phyloP scores from a whole-genome alignment of 2,329 filamentous ascomycete genomes.

The Talaromyces marneffei region DNA sequence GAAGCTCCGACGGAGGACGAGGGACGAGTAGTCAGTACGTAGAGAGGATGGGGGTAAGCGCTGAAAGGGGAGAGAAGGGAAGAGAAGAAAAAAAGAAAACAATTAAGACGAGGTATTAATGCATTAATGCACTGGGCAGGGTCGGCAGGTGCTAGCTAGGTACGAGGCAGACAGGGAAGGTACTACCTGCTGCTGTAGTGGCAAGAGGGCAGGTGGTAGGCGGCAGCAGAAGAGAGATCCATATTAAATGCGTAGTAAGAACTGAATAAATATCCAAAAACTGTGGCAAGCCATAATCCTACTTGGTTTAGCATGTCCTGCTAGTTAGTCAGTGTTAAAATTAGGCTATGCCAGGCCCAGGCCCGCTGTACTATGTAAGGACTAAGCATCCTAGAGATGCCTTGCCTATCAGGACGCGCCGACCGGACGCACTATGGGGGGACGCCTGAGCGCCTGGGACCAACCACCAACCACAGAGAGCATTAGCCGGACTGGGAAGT shows the following conservation, averaged over 20 bases:
- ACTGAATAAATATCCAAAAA: not conserved
- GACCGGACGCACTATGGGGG: not conserved
- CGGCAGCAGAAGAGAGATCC: not conserved
- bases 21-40: not conserved
- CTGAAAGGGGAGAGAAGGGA: not conserved
- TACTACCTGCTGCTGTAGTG: not conserved
- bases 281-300: not conserved
- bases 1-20: not conserved
- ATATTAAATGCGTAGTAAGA: not conserved
- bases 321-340: not conserved
- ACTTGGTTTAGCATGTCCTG: not conserved
- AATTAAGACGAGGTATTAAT: not conserved
- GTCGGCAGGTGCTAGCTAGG: too few species aligned
- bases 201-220: not conserved
- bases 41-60: not conserved
- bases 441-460: not conserved
- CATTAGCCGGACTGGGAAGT: not conserved
- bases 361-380: slow-evolving; percentile 13
- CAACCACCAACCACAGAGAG: not conserved
- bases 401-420: not conserved
- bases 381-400: not conserved
- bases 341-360: slow-evolving; percentile 12
- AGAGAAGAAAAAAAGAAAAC: not conserved
- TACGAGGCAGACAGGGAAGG: slow-evolving; percentile 2
- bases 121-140: not conserved